A percentile compares a stretch with the other conserved stretches of the same genome.
Evolutionary conservation across 306 rosid genomes (phyloP).

Genomic region (Coriaria nepalensis): DNA sequence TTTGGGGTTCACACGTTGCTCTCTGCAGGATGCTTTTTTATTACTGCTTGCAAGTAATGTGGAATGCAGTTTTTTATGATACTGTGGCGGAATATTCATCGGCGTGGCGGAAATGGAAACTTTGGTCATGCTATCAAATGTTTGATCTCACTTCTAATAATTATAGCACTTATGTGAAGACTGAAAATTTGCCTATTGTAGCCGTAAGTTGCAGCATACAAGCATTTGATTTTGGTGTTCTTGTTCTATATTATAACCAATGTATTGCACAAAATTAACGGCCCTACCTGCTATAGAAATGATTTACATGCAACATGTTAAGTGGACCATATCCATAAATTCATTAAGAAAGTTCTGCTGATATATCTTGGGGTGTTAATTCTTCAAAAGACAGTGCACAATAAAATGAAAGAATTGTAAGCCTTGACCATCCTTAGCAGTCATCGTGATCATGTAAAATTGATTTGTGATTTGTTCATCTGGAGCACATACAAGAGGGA

Average conservation of each 20-base stretch:
- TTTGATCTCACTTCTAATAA: constrained; percentile 21
- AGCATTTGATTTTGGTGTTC: constrained; percentile 13
- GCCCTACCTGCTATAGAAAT: too few species aligned
- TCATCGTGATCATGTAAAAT: too few species aligned
- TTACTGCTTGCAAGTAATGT: constrained; percentile 65
- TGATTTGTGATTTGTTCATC: too few species aligned
- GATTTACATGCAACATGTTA: not conserved
- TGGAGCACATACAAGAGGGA: too few species aligned
- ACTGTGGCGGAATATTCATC: constrained; percentile 35
- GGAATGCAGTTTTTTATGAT: constrained; percentile 89
- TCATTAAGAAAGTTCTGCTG: not conserved
- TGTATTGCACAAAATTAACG: too few species aligned
- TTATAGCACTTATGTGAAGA: constrained; percentile 21
- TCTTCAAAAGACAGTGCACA: too few species aligned
- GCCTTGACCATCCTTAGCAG: too few species aligned
- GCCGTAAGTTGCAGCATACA: constrained; percentile 45
- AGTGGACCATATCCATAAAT: constrained; percentile 1
- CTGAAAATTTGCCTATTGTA: constrained; percentile 23
- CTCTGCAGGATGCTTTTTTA: constrained; percentile 53
- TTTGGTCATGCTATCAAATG: constrained; percentile 41
- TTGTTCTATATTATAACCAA: constrained; percentile 13
- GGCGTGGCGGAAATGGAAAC: constrained; percentile 61
- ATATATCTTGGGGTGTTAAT: too few species aligned
- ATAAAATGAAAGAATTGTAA: too few species aligned
- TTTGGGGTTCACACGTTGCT: constrained; percentile 51